A percentile compares a stretch with the other conserved stretches of the same genome.
phyloP scores from a whole-genome alignment of 2,329 filamentous ascomycete species.

The Bisporella sp. region DNA sequence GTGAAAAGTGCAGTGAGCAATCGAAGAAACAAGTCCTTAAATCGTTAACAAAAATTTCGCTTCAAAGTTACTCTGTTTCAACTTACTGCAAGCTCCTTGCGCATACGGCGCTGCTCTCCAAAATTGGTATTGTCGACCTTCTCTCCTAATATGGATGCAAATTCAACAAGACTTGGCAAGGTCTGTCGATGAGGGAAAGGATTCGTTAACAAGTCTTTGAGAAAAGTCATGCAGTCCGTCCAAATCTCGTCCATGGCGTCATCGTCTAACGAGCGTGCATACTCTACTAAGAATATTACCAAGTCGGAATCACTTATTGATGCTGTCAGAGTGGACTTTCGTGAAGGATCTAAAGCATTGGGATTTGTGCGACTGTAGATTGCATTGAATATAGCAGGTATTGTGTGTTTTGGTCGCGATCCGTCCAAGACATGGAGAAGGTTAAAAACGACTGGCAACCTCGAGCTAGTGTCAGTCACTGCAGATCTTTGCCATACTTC shows the following conservation, averaged over 20 bases:
- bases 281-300: slow-evolving; percentile 83
- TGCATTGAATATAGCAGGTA: slow-evolving; percentile 91
- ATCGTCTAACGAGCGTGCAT: slow-evolving; percentile 84
- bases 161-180: slow-evolving; percentile 77
- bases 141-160: slow-evolving; percentile 81
- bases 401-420: slow-evolving; percentile 81
- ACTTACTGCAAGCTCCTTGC: slow-evolving; percentile 77
- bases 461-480: slow-evolving; percentile 38
- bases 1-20: slow-evolving; percentile 92
- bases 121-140: slow-evolving; percentile 98
- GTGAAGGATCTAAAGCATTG: slow-evolving; percentile 64
- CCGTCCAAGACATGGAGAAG: slow-evolving; percentile 87
- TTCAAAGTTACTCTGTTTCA: neutral
- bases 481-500: slow-evolving; percentile 66
- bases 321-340: slow-evolving; percentile 84
- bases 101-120: slow-evolving; percentile 88
- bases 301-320: slow-evolving; percentile 77
- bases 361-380: slow-evolving; percentile 94
- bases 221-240: slow-evolving; percentile 85
- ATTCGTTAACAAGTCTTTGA: slow-evolving; percentile 84
- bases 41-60: slow-evolving; percentile 21
- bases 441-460: slow-evolving; percentile 66
- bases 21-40: slow-evolving; percentile 77
- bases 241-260: slow-evolving; percentile 98
- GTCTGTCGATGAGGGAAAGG: slow-evolving; percentile 93